Conservation (phyloP, 2,329 filamentous ascomycete species). For the Fusarium buharicum region DNA sequence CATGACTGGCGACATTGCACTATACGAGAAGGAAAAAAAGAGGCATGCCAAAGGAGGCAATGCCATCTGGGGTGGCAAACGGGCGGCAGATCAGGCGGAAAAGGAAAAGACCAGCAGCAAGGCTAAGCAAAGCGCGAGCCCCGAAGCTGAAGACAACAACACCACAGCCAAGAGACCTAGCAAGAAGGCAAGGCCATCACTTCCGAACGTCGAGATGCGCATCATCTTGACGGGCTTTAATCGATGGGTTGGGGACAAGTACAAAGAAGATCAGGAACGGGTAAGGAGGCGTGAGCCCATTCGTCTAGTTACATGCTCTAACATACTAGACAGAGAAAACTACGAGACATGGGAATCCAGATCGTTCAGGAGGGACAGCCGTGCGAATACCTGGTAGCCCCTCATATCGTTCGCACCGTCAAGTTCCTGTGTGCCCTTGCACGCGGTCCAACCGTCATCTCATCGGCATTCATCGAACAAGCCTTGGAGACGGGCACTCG, state of each 20-base stretch:
- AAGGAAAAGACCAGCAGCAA: conserved; percentile 62
- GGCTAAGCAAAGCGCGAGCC: conserved; percentile 57
- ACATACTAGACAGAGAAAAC: conserved; percentile 68
- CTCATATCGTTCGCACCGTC: conserved; percentile 85
- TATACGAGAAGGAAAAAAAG: conserved; percentile 95
- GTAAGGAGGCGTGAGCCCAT: conserved; percentile 60
- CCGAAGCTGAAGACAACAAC: conserved; percentile 59
- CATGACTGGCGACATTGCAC: conserved; percentile 83
- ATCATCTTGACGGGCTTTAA: conserved; percentile 87
- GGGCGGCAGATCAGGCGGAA: conserved; percentile 68
- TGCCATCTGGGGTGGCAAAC: conserved; percentile 70
- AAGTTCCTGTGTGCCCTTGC: conserved; percentile 94
- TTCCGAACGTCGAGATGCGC: conserved; percentile 74
- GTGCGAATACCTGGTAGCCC: conserved; percentile 89
- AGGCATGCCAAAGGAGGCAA: conserved; percentile 64
- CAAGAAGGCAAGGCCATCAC: conserved; percentile 70
- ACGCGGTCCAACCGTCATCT: conserved; percentile 79
- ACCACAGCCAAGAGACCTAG: conserved; percentile 61
- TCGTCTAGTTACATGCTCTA: conserved; percentile 28
- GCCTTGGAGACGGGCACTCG: conserved; percentile 76
- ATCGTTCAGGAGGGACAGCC: conserved; percentile 79
- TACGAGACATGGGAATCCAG: conserved; percentile 84
- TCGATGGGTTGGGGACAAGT: conserved; percentile 78
- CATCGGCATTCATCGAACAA: conserved; percentile 80
- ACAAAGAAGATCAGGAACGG: conserved; percentile 82